These are phyloP conservation scores for Leccinum ochraceum DNA, from an alignment of 768 basidiomycete genomes.

Conservation along the genomic window DNA sequence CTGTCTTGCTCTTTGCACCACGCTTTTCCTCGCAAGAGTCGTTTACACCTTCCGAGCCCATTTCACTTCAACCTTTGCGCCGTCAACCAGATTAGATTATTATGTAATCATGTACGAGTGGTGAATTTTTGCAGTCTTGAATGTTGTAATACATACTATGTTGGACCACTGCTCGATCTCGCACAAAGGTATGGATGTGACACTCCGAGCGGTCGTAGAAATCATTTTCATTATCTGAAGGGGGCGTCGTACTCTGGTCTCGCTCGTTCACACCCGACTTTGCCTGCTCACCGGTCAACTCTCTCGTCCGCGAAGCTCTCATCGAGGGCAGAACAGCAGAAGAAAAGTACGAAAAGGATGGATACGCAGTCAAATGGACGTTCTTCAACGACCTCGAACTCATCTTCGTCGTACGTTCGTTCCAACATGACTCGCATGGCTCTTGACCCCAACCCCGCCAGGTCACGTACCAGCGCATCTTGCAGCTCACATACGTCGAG, in stretches of 20 bases:
- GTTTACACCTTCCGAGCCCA: slow-evolving; percentile 7
- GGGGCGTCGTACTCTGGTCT: slow-evolving; percentile 93
- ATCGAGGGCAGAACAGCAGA: slow-evolving; percentile 87
- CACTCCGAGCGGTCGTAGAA: neutral
- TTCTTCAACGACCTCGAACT: slow-evolving; percentile 94
- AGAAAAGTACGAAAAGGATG: slow-evolving; percentile 89
- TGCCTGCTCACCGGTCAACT: slow-evolving; percentile 79
- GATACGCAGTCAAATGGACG: slow-evolving; percentile 92
- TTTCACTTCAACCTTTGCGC: slow-evolving; percentile 27
- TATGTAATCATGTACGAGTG: neutral
- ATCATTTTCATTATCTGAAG: slow-evolving; percentile 39
- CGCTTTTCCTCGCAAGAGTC: slow-evolving; percentile 15
- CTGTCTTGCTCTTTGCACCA: slow-evolving; percentile 14
- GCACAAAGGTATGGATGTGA: slow-evolving; percentile 66
- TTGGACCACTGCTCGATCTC: slow-evolving; percentile 96
- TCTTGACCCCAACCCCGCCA: slow-evolving; percentile 32
- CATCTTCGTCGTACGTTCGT: slow-evolving; percentile 84
- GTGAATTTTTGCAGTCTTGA: neutral
- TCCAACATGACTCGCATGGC: neutral
- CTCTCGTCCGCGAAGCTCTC: slow-evolving; percentile 85
- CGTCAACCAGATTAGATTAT: slow-evolving; percentile 19
- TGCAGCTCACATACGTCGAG: slow-evolving; percentile 92
- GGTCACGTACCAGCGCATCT: slow-evolving; percentile 96
- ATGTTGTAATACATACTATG: slow-evolving; percentile 45
- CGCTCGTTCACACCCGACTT: slow-evolving; percentile 89